Evolutionary conservation across 2,329 filamentous ascomycete species (phyloP).

Genomic region (Trichocomaceae sp.): DNA sequence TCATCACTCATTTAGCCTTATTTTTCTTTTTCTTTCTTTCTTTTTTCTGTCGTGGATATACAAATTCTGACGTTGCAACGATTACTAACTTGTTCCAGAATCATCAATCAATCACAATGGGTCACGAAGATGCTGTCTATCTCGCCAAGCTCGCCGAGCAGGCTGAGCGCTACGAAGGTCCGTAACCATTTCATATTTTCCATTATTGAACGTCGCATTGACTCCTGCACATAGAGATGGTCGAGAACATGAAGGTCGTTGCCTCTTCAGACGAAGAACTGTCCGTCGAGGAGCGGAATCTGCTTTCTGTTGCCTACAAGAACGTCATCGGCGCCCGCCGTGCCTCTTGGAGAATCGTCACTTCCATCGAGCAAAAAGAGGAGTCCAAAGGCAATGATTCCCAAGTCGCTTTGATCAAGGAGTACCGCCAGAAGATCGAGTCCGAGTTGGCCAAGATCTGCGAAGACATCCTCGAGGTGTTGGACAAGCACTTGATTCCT

Average conservation of each 20-base stretch:
- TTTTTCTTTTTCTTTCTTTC: not conserved
- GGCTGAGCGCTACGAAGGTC: conserved; percentile 99
- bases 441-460: conserved; percentile 94
- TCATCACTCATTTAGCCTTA: not conserved
- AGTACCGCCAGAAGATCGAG: conserved; percentile 99
- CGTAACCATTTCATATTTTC: conserved; percentile 24
- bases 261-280: conserved; percentile 78
- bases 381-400: conserved; percentile 97
- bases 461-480: conserved; percentile 92
- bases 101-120: conserved; percentile 63
- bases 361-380: conserved; percentile 99
- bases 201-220: conserved; percentile 13
- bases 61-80: not conserved
- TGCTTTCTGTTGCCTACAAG: conserved; percentile 99
- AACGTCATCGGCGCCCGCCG: conserved; percentile 97
- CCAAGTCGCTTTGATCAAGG: conserved; percentile 88
- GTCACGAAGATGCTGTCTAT: conserved; percentile 98
- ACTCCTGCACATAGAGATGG: conserved; percentile 67
- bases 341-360: conserved; percentile 99
- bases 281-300: conserved; percentile 83
- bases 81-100: conserved; percentile 22
- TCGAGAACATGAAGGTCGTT: conserved; percentile 99
- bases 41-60: not conserved
- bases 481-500: conserved; percentile 88
- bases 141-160: conserved; percentile 99